These are phyloP conservation scores for Cyberlindnera amylophila DNA, from an alignment of 805 yeast species.

Conservation along the genomic window DNA sequence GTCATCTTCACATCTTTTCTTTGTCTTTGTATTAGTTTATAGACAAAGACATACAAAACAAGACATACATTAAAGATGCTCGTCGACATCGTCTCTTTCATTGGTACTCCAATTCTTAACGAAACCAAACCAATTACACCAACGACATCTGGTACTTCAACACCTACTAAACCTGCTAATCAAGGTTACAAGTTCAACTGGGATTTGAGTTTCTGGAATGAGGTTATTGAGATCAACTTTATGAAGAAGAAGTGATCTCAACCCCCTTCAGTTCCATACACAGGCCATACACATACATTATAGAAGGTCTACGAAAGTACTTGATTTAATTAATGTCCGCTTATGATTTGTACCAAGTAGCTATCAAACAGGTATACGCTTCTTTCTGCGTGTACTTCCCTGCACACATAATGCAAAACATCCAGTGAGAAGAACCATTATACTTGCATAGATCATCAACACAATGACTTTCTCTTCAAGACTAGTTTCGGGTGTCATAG, in stretches of 20 bases:
- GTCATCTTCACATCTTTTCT: not conserved
- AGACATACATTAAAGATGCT: slow-evolving; percentile 4
- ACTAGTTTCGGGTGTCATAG: slow-evolving; percentile 6
- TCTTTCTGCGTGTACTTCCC: slow-evolving; percentile 1
- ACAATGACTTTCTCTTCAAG: slow-evolving; percentile 25
- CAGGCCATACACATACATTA: not conserved
- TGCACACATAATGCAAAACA: slow-evolving; percentile 9
- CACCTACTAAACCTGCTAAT: not conserved
- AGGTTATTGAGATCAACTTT: not conserved
- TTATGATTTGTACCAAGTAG: no score
- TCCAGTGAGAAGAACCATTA: slow-evolving; percentile 17
- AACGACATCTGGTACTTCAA: slow-evolving; percentile 3
- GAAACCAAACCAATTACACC: slow-evolving; percentile 13
- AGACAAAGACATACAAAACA: no score
- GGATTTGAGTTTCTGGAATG: slow-evolving; percentile 4
- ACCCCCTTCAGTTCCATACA: no score
- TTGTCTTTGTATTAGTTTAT: not conserved
- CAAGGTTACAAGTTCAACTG: slow-evolving; percentile 6
- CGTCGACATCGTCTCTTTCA: slow-evolving; percentile 12
- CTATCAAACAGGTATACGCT: no score
- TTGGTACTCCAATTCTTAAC: slow-evolving; percentile 15
- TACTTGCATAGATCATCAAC: slow-evolving; percentile 31
- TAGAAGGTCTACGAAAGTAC: no score
- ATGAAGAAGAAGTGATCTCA: slow-evolving; percentile 2
- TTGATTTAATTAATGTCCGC: no score